A percentile compares a stretch with the other conserved stretches of the same genome.
Conservation (phyloP, 257 asterid species). For the Scutellaria galericulata region DNA sequence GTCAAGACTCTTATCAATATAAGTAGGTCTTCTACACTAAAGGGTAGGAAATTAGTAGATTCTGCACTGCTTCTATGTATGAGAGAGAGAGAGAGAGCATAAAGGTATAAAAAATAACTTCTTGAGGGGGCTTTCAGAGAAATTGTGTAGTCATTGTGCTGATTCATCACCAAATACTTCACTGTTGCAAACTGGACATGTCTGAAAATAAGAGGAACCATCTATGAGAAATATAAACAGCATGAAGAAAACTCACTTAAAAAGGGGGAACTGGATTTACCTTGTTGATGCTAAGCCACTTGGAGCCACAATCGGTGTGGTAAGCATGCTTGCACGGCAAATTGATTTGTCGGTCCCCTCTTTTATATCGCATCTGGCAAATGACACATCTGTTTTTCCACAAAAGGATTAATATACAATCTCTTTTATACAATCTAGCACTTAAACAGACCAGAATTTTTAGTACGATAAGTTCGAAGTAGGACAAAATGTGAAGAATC, state of each 20-base stretch:
- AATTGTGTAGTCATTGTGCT: slow-evolving; percentile 37
- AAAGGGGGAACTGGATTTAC: slow-evolving; percentile 39
- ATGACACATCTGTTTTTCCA: slow-evolving; percentile 74
- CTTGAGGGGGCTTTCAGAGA: slow-evolving; percentile 20
- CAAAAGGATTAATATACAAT: background rate
- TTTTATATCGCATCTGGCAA: slow-evolving; percentile 88
- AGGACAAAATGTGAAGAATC: background rate
- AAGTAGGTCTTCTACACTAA: slow-evolving; percentile 35
- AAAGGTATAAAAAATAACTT: slow-evolving; percentile 32
- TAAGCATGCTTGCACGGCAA: slow-evolving; percentile 88
- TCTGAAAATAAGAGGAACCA: slow-evolving; percentile 46
- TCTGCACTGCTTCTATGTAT: slow-evolving; percentile 45
- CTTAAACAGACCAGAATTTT: too few species aligned
- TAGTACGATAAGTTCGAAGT: too few species aligned
- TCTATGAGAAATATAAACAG: slow-evolving; percentile 15
- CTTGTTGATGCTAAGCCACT: slow-evolving; percentile 95
- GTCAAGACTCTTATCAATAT: slow-evolving; percentile 24
- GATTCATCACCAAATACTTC: slow-evolving; percentile 68
- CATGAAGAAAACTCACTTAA: background rate
- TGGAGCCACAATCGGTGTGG: slow-evolving; percentile 84
- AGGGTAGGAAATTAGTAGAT: slow-evolving; percentile 33
- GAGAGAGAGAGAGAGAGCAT: slow-evolving; percentile 27
- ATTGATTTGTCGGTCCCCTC: slow-evolving; percentile 80
- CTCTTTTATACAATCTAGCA: too few species aligned
- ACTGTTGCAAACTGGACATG: slow-evolving; percentile 87